Evolutionary conservation across 192 early-diverging fungal genomes (phyloP).

Genomic region (Paraglomus brasilianum): DNA sequence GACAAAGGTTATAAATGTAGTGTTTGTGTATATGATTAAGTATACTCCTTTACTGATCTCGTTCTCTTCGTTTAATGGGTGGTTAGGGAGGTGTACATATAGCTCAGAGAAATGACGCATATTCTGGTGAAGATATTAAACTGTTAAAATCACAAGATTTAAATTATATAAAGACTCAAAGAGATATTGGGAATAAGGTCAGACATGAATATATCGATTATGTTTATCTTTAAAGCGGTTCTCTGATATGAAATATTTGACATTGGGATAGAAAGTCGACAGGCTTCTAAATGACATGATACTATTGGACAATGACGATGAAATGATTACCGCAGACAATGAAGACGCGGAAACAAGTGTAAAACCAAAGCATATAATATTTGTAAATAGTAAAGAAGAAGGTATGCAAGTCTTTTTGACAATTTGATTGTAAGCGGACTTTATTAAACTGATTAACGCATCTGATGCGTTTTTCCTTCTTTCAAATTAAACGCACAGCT

Average conservation of each 20-base stretch:
- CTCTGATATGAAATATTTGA: neutral
- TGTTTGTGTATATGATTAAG: neutral
- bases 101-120: conserved; percentile 65
- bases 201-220: conserved; percentile 24
- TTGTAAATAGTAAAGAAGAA: conserved; percentile 70
- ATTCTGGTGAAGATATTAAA: conserved; percentile 73
- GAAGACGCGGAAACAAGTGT: conserved; percentile 36
- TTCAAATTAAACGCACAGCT: conserved; percentile 39
- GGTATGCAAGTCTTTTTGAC: conserved; percentile 33
- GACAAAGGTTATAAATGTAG: conserved; percentile 58
- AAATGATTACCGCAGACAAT: conserved; percentile 36
- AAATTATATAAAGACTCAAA: conserved; percentile 81
- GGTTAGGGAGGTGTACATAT: conserved; percentile 74
- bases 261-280: conserved; percentile 61
- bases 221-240: neutral
- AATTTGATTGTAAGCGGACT: neutral
- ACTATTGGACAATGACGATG: conserved; percentile 40
- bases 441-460: neutral
- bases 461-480: neutral
- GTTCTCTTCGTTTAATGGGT: conserved; percentile 2
- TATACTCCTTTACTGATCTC: neutral
- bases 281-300: conserved; percentile 68
- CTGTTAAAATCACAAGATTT: conserved; percentile 93
- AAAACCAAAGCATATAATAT: conserved; percentile 69
- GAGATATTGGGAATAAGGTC: conserved; percentile 73